Evolutionary conservation across 257 asterid genomes (phyloP).

Genomic region (Oldenlandia corymbosa): DNA sequence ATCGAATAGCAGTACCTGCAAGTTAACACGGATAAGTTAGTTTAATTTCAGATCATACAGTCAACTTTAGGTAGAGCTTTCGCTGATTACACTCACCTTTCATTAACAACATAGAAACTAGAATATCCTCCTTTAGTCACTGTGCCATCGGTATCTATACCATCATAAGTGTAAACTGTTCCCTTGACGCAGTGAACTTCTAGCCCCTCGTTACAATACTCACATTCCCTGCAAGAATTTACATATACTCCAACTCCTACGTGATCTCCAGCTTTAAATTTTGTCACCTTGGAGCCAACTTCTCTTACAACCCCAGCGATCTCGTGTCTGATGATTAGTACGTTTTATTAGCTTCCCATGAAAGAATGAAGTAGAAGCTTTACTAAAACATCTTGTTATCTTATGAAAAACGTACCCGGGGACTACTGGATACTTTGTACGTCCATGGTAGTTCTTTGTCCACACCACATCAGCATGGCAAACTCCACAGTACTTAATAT

Average conservation of each 20-base stretch:
- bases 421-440: constrained; percentile 75
- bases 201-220: constrained; percentile 43
- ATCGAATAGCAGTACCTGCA: constrained; percentile 72
- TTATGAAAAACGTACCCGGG: constrained; percentile 56
- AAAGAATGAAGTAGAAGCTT: neutral
- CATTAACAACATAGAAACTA: constrained; percentile 55
- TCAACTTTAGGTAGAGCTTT: too few relatives aligned
- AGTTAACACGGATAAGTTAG: neutral
- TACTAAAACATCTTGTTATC: neutral
- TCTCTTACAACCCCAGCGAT: constrained; percentile 63
- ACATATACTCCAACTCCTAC: constrained; percentile 94
- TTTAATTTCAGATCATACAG: too few relatives aligned
- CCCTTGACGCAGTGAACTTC: constrained; percentile 75
- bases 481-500: constrained; percentile 62
- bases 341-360: constrained; percentile 7
- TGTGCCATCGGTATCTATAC: constrained; percentile 69
- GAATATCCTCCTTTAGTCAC: constrained; percentile 93
- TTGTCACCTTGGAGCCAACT: constrained; percentile 52
- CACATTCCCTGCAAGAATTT: constrained; percentile 80
- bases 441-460: constrained; percentile 54
- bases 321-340: constrained; percentile 95
- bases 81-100: constrained; percentile 55
- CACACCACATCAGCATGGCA: constrained; percentile 82
- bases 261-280: constrained; percentile 65
- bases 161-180: constrained; percentile 48